Conservation (phyloP, 257 asterid genomes). For the Nicotiana paniculata region DNA sequence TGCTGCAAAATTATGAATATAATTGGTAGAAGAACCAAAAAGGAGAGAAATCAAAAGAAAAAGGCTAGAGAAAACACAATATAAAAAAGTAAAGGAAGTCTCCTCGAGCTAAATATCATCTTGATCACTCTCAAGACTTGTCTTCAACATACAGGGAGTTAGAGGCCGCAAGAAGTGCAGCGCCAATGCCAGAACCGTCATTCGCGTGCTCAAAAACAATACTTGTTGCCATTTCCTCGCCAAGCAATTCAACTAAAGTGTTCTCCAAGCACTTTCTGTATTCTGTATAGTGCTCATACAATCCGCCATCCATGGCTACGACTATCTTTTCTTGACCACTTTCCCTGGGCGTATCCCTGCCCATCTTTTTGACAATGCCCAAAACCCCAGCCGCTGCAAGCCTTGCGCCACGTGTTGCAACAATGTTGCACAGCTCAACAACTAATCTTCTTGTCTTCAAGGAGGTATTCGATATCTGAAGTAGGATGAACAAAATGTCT, state of each 20-base stretch:
- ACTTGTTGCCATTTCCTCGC: constrained; percentile 27
- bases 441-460: constrained; percentile 35
- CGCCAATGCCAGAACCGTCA: constrained; percentile 72
- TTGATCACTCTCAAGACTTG: background rate
- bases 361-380: constrained; percentile 59
- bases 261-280: constrained; percentile 43
- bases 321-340: constrained; percentile 35
- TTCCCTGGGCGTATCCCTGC: constrained; percentile 31
- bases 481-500: background rate
- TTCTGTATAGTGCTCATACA: constrained; percentile 53
- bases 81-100: background rate
- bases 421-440: constrained; percentile 46
- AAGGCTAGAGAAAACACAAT: background rate
- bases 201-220: constrained; percentile 44
- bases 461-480: constrained; percentile 47
- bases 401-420: constrained; percentile 62
- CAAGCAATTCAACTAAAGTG: constrained; percentile 43
- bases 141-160: constrained; percentile 32
- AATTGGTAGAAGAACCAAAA: background rate
- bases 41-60: background rate
- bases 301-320: constrained; percentile 64
- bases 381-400: constrained; percentile 57
- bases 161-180: constrained; percentile 66
- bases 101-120: background rate
- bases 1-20: background rate